Base-by-base conservation (phyloP, 2,329 filamentous ascomycete genomes). In the Ascochyta clinopodiicola region DNA sequence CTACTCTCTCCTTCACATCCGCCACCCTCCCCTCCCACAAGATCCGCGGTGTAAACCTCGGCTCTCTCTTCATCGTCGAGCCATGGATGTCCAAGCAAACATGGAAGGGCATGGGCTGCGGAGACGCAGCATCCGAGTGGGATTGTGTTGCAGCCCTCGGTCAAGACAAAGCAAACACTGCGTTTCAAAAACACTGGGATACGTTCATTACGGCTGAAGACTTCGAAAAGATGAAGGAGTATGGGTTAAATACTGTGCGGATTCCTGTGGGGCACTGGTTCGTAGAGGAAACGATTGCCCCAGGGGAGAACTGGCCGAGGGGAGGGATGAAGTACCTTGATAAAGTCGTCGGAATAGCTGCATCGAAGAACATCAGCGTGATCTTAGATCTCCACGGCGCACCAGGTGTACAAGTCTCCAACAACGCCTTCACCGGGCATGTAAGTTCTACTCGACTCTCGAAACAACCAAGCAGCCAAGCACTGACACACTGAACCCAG, bases 241-340 rank as follows among this genome's bases (percentile, higher is more conserved):
- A 79, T 31, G 81, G 82, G 0, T 70, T 85, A 40, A 85, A 86
- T 65, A 82, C 82, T 0, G 75, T 85, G 36, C 78, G 82, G 2
- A 80, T 86, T 24, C 82, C 83, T 0, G 70, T 85, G 6, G 84
- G 83, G 6, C 86, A 84, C 69, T 86, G 82, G 83, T 73, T 84
- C 38, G 74, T 80, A 29, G 79, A 83, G 61, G 76, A 76, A 34
- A 68, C 84, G 3, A 80, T 86, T 12, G 74, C 80, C 48, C 52
- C 65, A 35, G 80, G 76, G 19, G 82, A 84, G 69, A 73, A 81
- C 51, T 86, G 84, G 55, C 82, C 83, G 0, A 71, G 72, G 59
- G 80, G 81, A 1, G 79, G 77, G 0, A 63, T 83, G 25, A 60
- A 76, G 2, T 81, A 82, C 51, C 70, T 86, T 15, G 78, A 80